Evolutionary conservation across 176 grass and related monocot species (phyloP).

Genomic region (Triticum urartu): DNA sequence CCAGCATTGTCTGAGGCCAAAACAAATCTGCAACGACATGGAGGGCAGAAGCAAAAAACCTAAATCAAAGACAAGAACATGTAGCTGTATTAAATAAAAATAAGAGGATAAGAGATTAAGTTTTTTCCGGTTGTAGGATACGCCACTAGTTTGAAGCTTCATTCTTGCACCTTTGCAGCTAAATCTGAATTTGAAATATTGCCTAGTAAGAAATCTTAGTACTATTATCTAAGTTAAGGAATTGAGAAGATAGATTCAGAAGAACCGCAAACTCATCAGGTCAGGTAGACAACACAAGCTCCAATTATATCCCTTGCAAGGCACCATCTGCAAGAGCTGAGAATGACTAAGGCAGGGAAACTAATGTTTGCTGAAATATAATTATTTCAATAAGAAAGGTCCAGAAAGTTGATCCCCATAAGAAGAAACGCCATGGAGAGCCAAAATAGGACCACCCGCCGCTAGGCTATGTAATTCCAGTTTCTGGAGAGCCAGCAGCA

Average conservation of each 20-base stretch:
- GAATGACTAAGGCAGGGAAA: not conserved
- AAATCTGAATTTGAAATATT: conserved; percentile 5
- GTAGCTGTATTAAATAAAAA: not conserved
- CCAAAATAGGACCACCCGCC: not conserved
- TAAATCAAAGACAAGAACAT: not conserved
- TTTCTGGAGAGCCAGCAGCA: conserved; percentile 9
- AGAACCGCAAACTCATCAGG: not conserved
- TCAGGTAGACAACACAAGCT: not conserved
- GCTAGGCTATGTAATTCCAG: not conserved
- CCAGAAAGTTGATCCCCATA: not conserved
- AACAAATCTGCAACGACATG: not conserved
- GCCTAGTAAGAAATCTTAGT: not conserved
- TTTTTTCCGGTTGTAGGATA: not conserved
- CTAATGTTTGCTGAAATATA: not conserved
- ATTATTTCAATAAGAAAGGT: not conserved
- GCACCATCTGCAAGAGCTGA: not conserved
- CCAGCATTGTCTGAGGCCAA: not conserved
- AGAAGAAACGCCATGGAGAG: not conserved
- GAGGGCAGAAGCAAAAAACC: not conserved
- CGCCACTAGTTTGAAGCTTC: not conserved
- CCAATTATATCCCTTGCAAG: not conserved
- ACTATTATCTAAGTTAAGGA: not conserved
- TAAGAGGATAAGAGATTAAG: not conserved
- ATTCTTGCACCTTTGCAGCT: not conserved
- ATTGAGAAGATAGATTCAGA: not conserved